A percentile compares a stretch with the other conserved stretches of the same genome.
Evolutionary conservation across 352 stramenopile genomes (phyloP).

Genomic region (Pythium scleroteichum): DNA sequence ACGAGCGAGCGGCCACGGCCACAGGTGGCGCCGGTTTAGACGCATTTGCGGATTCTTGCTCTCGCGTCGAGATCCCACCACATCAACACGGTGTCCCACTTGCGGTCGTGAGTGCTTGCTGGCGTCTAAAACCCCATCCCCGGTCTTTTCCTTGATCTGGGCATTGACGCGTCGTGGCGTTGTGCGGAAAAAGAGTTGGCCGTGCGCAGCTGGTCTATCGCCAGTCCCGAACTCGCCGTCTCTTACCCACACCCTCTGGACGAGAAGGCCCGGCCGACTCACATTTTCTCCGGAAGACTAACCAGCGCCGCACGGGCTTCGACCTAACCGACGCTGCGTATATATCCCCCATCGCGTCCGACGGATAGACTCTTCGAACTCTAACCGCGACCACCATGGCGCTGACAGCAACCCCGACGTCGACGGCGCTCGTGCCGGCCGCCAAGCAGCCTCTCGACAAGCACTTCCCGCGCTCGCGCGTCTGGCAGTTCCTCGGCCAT

Average conservation of each 20-base stretch:
- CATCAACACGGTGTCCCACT: too few relatives aligned
- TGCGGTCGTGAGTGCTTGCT: too few relatives aligned
- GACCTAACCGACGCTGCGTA: slow-evolving; percentile 2
- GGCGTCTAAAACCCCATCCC: not conserved
- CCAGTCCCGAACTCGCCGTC: slow-evolving; percentile 28
- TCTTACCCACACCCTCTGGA: slow-evolving; percentile 13
- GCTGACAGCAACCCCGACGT: slow-evolving; percentile 21
- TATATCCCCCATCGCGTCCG: not conserved
- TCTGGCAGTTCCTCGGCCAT: slow-evolving; percentile 80
- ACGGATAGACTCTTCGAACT: not conserved
- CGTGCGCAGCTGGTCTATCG: slow-evolving; percentile 12
- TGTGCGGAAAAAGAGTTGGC: not conserved
- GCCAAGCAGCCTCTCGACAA: slow-evolving; percentile 37
- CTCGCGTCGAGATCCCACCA: too few relatives aligned
- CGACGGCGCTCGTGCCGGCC: slow-evolving; percentile 52
- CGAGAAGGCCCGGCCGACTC: slow-evolving; percentile 3
- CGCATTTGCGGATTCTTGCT: too few relatives aligned
- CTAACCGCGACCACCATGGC: slow-evolving; percentile 10
- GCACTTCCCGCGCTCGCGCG: slow-evolving; percentile 36
- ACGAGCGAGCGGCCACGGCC: not conserved
- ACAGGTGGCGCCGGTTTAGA: too few relatives aligned
- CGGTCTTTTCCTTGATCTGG: slow-evolving; percentile 1
- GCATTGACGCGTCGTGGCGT: slow-evolving; percentile 21
- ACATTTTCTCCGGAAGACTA: slow-evolving; percentile 14
- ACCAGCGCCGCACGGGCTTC: too few relatives aligned